A percentile compares a stretch with the other conserved stretches of the same genome.
Conservation (phyloP, 2,329 filamentous ascomycete genomes). For the Penicillium sp. region DNA sequence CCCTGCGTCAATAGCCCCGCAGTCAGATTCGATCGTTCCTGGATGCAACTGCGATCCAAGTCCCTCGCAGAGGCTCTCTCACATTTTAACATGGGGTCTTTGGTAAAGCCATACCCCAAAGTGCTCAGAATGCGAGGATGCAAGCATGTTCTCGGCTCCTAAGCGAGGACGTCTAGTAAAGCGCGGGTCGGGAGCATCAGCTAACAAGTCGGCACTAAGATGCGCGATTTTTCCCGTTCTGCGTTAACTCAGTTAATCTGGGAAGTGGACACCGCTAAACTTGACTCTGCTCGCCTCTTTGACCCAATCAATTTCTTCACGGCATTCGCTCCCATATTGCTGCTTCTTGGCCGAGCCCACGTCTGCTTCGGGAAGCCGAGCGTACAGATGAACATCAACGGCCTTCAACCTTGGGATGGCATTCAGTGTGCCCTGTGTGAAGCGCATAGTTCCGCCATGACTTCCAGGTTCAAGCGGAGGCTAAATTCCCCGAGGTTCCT, state of each 20-base stretch:
- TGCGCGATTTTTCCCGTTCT: slow-evolving; percentile 2
- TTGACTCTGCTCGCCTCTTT: background rate
- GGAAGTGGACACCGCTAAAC: background rate
- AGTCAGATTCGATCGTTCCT: background rate
- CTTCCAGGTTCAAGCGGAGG: background rate
- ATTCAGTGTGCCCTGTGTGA: background rate
- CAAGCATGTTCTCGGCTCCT: background rate
- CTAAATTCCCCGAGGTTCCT: background rate
- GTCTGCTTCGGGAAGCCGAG: slow-evolving; percentile 8
- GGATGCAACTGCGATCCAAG: background rate
- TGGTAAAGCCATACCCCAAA: no score
- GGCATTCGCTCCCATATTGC: background rate
- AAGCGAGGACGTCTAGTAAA: background rate
- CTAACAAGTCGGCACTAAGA: background rate
- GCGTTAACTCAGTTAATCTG: background rate
- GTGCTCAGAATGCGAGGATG: no score
- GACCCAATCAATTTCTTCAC: background rate
- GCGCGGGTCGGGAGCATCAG: background rate
- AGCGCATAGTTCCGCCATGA: background rate
- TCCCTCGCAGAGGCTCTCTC: background rate
- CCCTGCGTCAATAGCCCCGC: background rate
- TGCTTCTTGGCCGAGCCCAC: background rate
- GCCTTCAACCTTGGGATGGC: background rate
- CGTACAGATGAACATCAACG: no score
- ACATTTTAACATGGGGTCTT: background rate